Evolutionary conservation across 345 rosid genomes (phyloP).

Genomic region (Eucalyptus pauciflora): DNA sequence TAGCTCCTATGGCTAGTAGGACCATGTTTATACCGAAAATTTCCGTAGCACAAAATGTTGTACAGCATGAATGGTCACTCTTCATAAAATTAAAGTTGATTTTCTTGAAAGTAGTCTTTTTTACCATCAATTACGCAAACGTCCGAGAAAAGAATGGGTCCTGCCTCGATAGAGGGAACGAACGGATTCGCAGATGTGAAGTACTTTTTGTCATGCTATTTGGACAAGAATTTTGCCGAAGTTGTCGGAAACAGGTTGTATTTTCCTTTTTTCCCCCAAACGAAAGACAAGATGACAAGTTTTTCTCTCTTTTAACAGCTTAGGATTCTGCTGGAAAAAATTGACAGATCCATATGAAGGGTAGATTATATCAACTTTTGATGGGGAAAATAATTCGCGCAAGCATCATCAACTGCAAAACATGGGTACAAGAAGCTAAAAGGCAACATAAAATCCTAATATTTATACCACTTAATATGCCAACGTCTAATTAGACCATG

Average conservation of each 20-base stretch:
- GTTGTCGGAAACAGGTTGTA: not conserved
- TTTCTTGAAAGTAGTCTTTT: not conserved
- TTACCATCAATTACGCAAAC: not conserved
- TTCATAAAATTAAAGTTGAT: not conserved
- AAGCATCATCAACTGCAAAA: not conserved
- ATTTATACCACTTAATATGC: not conserved
- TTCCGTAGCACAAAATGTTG: not conserved
- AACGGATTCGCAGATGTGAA: not conserved
- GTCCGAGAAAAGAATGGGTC: not conserved
- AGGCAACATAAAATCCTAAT: not conserved
- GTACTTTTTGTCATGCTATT: not conserved
- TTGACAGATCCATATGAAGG: not conserved
- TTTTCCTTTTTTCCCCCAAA: rapidly evolving
- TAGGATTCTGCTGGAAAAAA: not conserved
- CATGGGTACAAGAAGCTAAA: not conserved
- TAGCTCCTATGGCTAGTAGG: not conserved
- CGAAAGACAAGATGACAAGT: not conserved
- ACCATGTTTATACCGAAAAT: not conserved
- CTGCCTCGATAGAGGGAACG: not conserved
- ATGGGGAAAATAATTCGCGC: not conserved
- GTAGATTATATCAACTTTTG: not conserved
- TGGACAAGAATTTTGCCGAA: not conserved
- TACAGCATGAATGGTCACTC: not conserved
- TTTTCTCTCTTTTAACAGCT: not conserved
- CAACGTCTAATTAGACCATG: not conserved